Evolutionary conservation across 2,329 filamentous ascomycete species (phyloP).

Genomic region (Juglanconis oblonga): DNA sequence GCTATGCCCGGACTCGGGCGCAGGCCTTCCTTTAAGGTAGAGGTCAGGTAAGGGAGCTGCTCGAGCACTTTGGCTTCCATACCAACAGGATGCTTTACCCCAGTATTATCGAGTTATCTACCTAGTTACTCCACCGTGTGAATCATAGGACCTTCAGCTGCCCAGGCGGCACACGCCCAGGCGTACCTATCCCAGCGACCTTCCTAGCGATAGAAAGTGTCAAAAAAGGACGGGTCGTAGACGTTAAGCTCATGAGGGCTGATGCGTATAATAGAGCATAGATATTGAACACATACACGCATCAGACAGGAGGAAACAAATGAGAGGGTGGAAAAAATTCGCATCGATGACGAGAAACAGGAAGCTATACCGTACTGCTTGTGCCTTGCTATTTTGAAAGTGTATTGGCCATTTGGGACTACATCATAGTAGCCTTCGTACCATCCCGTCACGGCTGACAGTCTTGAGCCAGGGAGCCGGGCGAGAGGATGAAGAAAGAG

Average conservation of each 20-base stretch:
- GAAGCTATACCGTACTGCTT: slow-evolving; percentile 32
- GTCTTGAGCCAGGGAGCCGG: slow-evolving; percentile 36
- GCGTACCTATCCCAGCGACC: slow-evolving; percentile 14
- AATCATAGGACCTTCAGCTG: background rate
- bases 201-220: slow-evolving; percentile 15
- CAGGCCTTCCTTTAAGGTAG: slow-evolving; percentile 42
- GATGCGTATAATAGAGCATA: slow-evolving; percentile 20
- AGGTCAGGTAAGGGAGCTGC: slow-evolving; percentile 37
- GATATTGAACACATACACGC: background rate
- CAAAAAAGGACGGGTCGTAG: slow-evolving; percentile 14
- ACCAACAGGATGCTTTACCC: slow-evolving; percentile 13
- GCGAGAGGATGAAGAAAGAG: slow-evolving; percentile 37
- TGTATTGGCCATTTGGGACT: slow-evolving; percentile 38
- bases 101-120: background rate
- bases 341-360: too few species aligned
- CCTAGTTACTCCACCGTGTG: too few species aligned
- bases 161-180: too few species aligned
- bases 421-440: slow-evolving; percentile 44
- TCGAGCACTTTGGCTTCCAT: slow-evolving; percentile 22
- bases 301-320: background rate
- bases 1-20: slow-evolving; percentile 39
- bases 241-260: slow-evolving; percentile 20
- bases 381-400: slow-evolving; percentile 39
- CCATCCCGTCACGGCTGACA: slow-evolving; percentile 37
- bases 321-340: too few species aligned